Base-by-base conservation (phyloP, 306 rosid genomes). In the Quercus berberidifolia region DNA sequence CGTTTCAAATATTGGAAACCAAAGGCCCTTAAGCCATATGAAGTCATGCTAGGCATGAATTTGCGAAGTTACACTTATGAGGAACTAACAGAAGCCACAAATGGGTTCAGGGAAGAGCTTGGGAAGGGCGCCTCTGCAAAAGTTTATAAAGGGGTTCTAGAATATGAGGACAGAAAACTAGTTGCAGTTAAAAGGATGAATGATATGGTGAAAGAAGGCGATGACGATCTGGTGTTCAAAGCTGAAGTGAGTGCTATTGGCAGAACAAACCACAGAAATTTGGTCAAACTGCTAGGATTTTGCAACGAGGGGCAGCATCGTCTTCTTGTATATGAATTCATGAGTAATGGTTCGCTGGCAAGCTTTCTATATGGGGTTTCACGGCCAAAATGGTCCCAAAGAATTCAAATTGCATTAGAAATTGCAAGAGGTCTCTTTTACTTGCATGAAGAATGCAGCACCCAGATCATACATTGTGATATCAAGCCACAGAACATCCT, bases 401-500 rank as follows among this genome's bases (percentile, higher is more conserved):
- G 85, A 52, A 77, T 68, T 9, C 71, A 64, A 62, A 86, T 86
- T 20, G 87, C 83, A 17, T 41, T 43, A 13, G 84, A 69, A 21
- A 28, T 52, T 62, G 79, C 84, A 17, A 76, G 18, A 58, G 87
- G 71, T 25, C 55, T 80, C 21, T 5, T 46, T 55, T 80, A 84
- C 5, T 80, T 84, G 23, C 87, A 73, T 14, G 87, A 86, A 74
- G 89, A 86, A 43, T 83, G 83, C 21, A 51, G 6, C 76, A 69
- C 79, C 2, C 83, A 78, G 41, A 86, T 74, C 73, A 78, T 80
- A 26, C 87, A 83, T 6, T 86, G 83, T 8, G 87, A 84, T 51
- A 84, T 80, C 56, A 84, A 84, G 79, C 87, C 84, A 8, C 84
- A 84, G 31, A 84, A 80, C 82, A 86, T 86, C 43, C 87, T 83